Percentiles rank a stretch among this genome's conserved stretches.
These are phyloP conservation scores for Rubia yunnanensis DNA, from an alignment of 257 asterid genomes.

Conservation along the genomic window DNA sequence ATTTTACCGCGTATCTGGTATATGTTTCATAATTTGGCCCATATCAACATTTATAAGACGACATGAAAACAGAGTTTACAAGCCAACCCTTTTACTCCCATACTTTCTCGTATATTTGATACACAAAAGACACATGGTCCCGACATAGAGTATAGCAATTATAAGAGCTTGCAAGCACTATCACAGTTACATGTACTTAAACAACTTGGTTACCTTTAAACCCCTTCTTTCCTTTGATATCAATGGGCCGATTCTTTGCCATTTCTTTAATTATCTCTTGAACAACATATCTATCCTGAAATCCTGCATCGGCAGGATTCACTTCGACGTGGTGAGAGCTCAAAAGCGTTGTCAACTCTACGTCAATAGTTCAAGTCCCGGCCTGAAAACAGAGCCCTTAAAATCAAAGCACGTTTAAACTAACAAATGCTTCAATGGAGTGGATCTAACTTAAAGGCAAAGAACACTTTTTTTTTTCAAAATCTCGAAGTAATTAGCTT, in stretches of 20 bases:
- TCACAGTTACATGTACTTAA: neutral
- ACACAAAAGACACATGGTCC: neutral
- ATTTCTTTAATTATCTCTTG: constrained; percentile 95
- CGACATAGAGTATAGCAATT: neutral
- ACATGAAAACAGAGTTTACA: neutral
- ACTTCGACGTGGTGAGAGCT: constrained; percentile 87
- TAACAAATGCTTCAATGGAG: no score
- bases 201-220: constrained; percentile 58
- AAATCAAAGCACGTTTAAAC: no score
- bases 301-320: constrained; percentile 95
- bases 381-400: no score
- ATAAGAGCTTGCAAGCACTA: neutral
- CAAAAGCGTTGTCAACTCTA: constrained; percentile 81
- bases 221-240: constrained; percentile 81
- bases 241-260: constrained; percentile 95
- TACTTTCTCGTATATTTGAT: neutral
- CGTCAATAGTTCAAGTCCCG: no score
- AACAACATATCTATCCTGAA: constrained; percentile 91
- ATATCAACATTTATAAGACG: neutral
- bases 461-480: no score
- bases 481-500: no score
- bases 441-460: no score
- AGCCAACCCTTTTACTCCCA: neutral
- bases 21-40: neutral
- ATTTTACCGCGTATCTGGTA: neutral